Evolutionary conservation across 306 rosid genomes (phyloP).

Genomic region (Cicer arietinum): DNA sequence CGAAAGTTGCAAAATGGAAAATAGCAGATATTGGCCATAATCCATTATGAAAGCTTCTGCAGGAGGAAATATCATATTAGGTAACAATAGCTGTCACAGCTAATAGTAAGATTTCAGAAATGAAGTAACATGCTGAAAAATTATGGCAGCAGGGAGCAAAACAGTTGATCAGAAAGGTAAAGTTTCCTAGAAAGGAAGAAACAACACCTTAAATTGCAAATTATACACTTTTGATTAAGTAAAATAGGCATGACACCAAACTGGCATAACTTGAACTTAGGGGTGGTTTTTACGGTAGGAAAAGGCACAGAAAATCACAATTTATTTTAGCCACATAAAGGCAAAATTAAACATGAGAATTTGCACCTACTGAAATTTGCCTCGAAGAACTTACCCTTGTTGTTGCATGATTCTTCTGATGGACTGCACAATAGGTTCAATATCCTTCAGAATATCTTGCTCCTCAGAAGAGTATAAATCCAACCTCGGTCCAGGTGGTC

Average conservation of each 20-base stretch:
- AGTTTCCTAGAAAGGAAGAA: slow-evolving; percentile 32
- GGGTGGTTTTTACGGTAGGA: not conserved
- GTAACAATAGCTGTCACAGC: slow-evolving; percentile 27
- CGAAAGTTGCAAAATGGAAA: slow-evolving; percentile 17
- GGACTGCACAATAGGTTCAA: slow-evolving; percentile 70
- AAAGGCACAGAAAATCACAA: not conserved
- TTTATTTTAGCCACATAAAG: not conserved
- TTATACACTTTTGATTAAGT: slow-evolving; percentile 10
- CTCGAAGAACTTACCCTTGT: slow-evolving; percentile 67
- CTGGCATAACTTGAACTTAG: slow-evolving; percentile 1
- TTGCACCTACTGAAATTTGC: not conserved
- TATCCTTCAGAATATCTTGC: slow-evolving; percentile 62
- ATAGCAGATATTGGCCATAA: slow-evolving; percentile 15
- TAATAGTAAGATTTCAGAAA: slow-evolving; percentile 5
- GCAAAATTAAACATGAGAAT: not conserved
- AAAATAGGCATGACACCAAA: slow-evolving; percentile 4
- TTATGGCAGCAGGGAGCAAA: slow-evolving; percentile 3
- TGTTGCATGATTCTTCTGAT: slow-evolving; percentile 82
- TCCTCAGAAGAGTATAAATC: slow-evolving; percentile 82
- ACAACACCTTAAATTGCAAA: slow-evolving; percentile 36
- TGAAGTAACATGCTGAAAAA: slow-evolving; percentile 4
- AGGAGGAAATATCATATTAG: slow-evolving; percentile 13
- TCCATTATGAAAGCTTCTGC: not conserved
- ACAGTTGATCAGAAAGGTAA: slow-evolving; percentile 29
- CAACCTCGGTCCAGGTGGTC: slow-evolving; percentile 71